These are phyloP conservation scores for Allantophomopsis cytisporea DNA, from an alignment of 2,329 filamentous ascomycete genomes.

Conservation along the genomic window DNA sequence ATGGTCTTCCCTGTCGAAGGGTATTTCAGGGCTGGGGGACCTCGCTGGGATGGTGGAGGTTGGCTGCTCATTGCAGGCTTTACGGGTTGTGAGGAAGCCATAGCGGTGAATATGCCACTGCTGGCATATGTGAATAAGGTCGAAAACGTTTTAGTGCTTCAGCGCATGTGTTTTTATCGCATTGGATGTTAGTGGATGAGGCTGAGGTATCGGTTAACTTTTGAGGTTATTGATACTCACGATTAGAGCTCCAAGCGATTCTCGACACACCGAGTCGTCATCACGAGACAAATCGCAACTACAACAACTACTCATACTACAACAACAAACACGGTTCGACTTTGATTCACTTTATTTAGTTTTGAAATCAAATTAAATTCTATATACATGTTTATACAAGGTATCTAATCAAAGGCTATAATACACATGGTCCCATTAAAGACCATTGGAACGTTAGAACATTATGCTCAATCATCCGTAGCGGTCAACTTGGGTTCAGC, in stretches of 20 bases:
- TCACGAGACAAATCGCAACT: no score
- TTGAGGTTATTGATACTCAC: neutral
- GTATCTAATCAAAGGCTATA: neutral
- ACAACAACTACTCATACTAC: no score
- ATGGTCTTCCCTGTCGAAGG: slow-evolving; percentile 94
- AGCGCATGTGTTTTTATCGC: slow-evolving; percentile 1
- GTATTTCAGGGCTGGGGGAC: slow-evolving; percentile 56
- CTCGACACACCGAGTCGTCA: neutral
- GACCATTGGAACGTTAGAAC: no score
- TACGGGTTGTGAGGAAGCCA: slow-evolving; percentile 18
- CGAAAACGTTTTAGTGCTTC: no score
- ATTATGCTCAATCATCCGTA: no score
- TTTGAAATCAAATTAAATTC: neutral
- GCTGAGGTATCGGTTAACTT: neutral
- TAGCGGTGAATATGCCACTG: slow-evolving; percentile 5
- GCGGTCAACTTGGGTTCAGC: no score
- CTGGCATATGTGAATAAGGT: neutral
- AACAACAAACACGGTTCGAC: no score
- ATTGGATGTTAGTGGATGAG: slow-evolving; percentile 1
- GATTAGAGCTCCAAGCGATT: neutral
- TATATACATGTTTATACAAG: neutral
- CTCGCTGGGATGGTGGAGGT: slow-evolving; percentile 10
- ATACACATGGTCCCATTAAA: no score
- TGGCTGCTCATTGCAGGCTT: slow-evolving; percentile 13
- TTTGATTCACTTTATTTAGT: no score